Conservation (phyloP, 306 rosid genomes). For the Prunus dulcis region DNA sequence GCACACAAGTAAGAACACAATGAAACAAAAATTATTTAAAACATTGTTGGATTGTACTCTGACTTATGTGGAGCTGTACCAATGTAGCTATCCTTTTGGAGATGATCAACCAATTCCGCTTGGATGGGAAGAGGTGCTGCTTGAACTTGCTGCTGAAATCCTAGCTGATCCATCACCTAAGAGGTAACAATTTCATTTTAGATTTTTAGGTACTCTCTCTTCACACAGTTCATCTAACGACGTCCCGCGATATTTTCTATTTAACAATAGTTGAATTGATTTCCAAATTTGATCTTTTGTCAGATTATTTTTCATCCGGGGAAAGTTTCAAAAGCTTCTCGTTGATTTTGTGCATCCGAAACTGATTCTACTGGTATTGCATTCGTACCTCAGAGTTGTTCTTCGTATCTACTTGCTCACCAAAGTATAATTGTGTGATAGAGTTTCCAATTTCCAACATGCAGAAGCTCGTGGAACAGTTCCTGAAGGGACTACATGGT, state of each 20-base stretch:
- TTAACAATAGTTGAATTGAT: not conserved
- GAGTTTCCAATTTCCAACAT: slow-evolving; percentile 16
- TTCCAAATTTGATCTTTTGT: slow-evolving; percentile 15
- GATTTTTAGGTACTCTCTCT: too few relatives aligned
- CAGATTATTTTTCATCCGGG: slow-evolving; percentile 57
- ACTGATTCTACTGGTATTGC: slow-evolving; percentile 70
- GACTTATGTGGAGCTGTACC: slow-evolving; percentile 23
- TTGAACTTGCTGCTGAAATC: slow-evolving; percentile 69
- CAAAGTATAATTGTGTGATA: slow-evolving; percentile 13
- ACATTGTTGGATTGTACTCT: not conserved
- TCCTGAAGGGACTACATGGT: slow-evolving; percentile 52
- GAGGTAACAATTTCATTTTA: slow-evolving; percentile 33
- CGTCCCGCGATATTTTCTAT: not conserved
- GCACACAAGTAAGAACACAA: slow-evolving; percentile 65
- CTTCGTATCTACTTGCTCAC: not conserved
- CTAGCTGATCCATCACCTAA: slow-evolving; percentile 66
- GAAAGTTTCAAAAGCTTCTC: slow-evolving; percentile 80
- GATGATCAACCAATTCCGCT: slow-evolving; percentile 80
- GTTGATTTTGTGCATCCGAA: slow-evolving; percentile 70
- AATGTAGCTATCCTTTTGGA: slow-evolving; percentile 74
- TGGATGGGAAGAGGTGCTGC: slow-evolving; percentile 75
- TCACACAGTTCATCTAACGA: not conserved
- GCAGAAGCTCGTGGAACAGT: slow-evolving; percentile 84
- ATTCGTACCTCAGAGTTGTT: slow-evolving; percentile 7
- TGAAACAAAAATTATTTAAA: not conserved